Evolutionary conservation across 139 green algal genomes (phyloP), one percentile per base, ranked within the genome.

Genomic region (Medakamo hakoo): DNA sequence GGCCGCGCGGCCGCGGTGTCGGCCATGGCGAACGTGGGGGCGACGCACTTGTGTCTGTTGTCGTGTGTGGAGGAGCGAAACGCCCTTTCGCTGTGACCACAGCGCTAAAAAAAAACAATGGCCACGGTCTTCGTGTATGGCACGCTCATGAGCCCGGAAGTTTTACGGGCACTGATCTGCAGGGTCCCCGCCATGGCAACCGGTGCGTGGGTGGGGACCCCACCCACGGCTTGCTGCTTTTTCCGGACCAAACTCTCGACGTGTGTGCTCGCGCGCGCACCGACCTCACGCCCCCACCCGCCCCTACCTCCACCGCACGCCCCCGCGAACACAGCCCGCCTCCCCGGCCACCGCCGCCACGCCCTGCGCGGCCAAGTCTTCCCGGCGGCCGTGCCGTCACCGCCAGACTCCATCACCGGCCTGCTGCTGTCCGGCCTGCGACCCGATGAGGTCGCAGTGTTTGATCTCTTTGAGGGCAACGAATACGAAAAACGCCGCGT

Each of bases 401-500:
- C 16, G 66, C 24, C 18, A 61, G 27, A 28, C 24, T 40, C 30
- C 19, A 4, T 32, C 64, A 28, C 30, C 22, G 58, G 48, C 4
- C n/a, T 65, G 9, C 24, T 67, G 1, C 59, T 90, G 19, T 60
- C 75, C 27, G 79, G 82, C 1, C 62, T 91, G 4, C 75, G 32
- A 5, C 55, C 67, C 0, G 55, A 72, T 27, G 84, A 91, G 55
- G 61, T 91, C 25, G 24, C 78, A 3, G 67, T 89, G 18, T 63
- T 89, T 16, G 82, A 87, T 31, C 81, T 81, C 27, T 92, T 86
- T 63, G 84, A 92, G 48, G 70, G 68, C 3, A 78, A 86, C 4
- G 84, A 92, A 49, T 92, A 92, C 60, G 81, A 78, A 60, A 74
- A 82, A 22, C 28, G 59, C 1, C 32, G 16, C 9, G 40, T 52